Conservation (phyloP, 2,329 filamentous ascomycete species). For the Venturia oleaginea region DNA sequence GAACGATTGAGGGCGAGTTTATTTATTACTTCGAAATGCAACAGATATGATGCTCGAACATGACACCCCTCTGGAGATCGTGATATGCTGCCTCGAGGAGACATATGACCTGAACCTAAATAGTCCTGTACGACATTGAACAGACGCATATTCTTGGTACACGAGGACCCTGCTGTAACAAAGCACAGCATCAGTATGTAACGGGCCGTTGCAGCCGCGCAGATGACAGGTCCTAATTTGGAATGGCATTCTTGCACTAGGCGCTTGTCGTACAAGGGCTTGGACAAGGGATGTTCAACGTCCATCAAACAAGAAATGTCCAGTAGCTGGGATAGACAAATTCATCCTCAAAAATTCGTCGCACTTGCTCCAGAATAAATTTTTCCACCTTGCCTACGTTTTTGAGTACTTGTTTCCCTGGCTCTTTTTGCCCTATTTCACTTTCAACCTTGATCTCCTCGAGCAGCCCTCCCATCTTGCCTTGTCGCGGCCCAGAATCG, state of each 20-base stretch:
- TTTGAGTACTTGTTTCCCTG: conserved; percentile 89
- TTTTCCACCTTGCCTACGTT: conserved; percentile 98
- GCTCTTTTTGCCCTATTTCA: conserved; percentile 88
- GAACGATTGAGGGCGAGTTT: not conserved
- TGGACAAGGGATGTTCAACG: not conserved
- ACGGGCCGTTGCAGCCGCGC: conserved; percentile 2
- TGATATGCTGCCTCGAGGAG: not conserved
- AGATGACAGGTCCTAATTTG: conserved; percentile 2
- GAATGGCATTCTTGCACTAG: not conserved
- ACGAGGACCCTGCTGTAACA: not conserved
- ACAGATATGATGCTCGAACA: no score
- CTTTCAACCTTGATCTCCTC: conserved; percentile 95
- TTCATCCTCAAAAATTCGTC: conserved; percentile 95
- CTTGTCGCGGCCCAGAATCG: conserved; percentile 18
- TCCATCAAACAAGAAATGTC: conserved; percentile 76
- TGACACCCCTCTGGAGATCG: not conserved
- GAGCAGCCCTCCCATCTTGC: conserved; percentile 62
- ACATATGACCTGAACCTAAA: not conserved
- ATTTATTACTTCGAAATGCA: not conserved
- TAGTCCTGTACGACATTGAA: not conserved
- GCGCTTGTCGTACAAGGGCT: not conserved
- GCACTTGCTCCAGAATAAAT: conserved; percentile 92
- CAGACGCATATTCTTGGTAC: not conserved
- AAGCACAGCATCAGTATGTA: not conserved
- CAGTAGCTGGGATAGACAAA: conserved; percentile 98